Conservation (phyloP, 345 rosid species). For the Dimocarpus longan region DNA sequence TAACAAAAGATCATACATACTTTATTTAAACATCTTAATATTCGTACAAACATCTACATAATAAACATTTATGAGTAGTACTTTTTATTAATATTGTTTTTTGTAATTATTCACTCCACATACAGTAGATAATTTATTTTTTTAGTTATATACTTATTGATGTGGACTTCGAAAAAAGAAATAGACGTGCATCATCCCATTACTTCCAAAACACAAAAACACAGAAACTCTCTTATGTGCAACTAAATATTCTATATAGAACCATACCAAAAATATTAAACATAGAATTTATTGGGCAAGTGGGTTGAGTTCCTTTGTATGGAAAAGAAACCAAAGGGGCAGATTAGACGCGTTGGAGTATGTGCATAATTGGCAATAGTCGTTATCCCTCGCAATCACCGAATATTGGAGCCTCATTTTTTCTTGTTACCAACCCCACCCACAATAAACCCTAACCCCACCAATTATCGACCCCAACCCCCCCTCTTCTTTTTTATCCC, state of each 20-base stretch:
- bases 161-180: too few species aligned
- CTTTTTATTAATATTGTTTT: too few species aligned
- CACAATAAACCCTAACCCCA: conserved; percentile 26
- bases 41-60: too few species aligned
- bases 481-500: background rate
- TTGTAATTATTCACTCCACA: too few species aligned
- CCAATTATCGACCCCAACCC: conserved; percentile 25
- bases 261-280: background rate
- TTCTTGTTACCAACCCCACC: conserved; percentile 41
- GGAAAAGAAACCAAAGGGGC: background rate
- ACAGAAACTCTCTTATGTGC: too few species aligned
- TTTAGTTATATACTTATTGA: too few species aligned
- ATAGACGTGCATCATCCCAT: too few species aligned
- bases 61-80: too few species aligned
- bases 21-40: too few species aligned
- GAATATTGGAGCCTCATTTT: conserved; percentile 32
- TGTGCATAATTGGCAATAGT: conserved; percentile 4
- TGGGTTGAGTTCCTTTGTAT: background rate
- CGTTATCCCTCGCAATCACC: conserved; percentile 21
- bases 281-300: background rate
- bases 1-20: too few species aligned
- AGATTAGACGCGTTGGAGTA: conserved; percentile 4
- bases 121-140: too few species aligned
- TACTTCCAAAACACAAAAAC: too few species aligned
- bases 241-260: background rate